phyloP scores from a whole-genome alignment of 345 rosid species.

The Camelina laxa region DNA sequence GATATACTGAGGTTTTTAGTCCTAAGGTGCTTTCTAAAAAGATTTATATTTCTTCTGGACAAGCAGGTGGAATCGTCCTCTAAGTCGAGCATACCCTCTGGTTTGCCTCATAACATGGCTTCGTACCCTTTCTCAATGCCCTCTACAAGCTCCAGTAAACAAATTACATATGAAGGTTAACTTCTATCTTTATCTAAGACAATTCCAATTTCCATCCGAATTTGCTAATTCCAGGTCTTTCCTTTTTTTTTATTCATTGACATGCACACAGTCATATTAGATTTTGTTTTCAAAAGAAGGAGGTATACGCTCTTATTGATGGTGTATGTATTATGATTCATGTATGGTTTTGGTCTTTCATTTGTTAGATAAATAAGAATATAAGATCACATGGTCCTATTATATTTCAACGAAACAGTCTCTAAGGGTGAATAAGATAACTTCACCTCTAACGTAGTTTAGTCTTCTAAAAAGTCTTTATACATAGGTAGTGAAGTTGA shows the following conservation, averaged over 20 bases:
- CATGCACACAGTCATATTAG: constrained; percentile 10
- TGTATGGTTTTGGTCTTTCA: neutral
- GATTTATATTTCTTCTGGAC: constrained; percentile 63
- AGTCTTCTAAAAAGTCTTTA: neutral
- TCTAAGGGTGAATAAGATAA: neutral
- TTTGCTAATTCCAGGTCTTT: neutral
- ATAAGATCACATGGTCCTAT: neutral
- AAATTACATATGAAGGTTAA: constrained; percentile 62
- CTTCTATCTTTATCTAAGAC: constrained; percentile 14
- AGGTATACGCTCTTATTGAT: neutral
- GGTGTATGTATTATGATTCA: neutral
- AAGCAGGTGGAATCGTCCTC: constrained; percentile 66
- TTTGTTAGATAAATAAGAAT: neutral
- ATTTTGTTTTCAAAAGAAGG: constrained; percentile 3
- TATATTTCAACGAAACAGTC: no score
- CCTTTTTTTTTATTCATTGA: neutral
- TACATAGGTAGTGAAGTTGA: neutral
- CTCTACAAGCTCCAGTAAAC: constrained; percentile 51
- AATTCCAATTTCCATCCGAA: no score
- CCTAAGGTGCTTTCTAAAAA: neutral
- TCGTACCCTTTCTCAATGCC: constrained; percentile 56
- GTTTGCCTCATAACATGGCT: constrained; percentile 55
- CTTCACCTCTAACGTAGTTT: neutral
- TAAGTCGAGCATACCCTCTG: constrained; percentile 51
- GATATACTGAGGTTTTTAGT: constrained; percentile 1